Conservation (phyloP, 768 basidiomycete species). For the Phaffia tasmanica region DNA sequence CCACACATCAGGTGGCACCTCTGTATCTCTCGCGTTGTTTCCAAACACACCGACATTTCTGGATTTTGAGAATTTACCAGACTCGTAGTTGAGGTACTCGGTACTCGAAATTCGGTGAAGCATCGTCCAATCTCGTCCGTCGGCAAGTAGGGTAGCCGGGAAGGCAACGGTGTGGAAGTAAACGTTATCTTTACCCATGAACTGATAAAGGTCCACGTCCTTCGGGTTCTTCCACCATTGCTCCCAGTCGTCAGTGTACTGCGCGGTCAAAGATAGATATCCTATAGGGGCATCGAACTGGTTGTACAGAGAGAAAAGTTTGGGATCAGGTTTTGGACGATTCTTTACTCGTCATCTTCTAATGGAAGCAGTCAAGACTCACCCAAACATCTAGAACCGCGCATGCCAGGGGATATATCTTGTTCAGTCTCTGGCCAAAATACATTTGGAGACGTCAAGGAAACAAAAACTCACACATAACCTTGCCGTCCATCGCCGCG, state of each 20-base stretch:
- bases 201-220: slow-evolving; percentile 85
- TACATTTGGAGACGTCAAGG: not conserved
- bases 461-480: slow-evolving; percentile 63
- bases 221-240: slow-evolving; percentile 93
- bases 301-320: not conserved
- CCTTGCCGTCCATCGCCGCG: slow-evolving; percentile 81
- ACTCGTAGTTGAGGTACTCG: slow-evolving; percentile 95
- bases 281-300: slow-evolving; percentile 96
- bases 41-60: slow-evolving; percentile 95
- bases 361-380: slow-evolving; percentile 38
- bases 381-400: slow-evolving; percentile 74
- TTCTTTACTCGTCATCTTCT: too few relatives aligned
- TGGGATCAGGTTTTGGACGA: not conserved
- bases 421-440: slow-evolving; percentile 37
- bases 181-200: slow-evolving; percentile 98
- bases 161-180: slow-evolving; percentile 97
- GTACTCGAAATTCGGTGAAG: slow-evolving; percentile 91
- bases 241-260: slow-evolving; percentile 87
- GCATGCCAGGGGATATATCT: not conserved
- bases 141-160: slow-evolving; percentile 78
- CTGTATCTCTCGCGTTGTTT: slow-evolving; percentile 82
- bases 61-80: slow-evolving; percentile 97
- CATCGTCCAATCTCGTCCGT: slow-evolving; percentile 84
- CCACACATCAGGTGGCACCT: slow-evolving; percentile 90
- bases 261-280: slow-evolving; percentile 93